phyloP scores from a whole-genome alignment of 2,329 filamentous ascomycete genomes.

The Zalaria sp. region DNA sequence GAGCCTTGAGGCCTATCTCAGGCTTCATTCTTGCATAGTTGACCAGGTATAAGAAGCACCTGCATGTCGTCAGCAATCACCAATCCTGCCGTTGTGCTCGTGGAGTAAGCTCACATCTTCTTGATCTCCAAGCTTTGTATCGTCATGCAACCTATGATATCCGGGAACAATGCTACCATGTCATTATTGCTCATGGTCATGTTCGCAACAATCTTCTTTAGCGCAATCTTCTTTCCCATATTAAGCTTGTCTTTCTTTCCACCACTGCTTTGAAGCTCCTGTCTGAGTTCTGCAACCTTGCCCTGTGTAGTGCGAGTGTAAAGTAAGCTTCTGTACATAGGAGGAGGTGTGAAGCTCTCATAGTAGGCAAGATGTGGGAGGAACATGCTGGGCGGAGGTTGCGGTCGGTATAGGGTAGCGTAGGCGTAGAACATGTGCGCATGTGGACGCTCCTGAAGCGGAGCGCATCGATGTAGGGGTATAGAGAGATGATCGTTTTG shows the following conservation, averaged over 20 bases:
- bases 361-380: constrained; percentile 18
- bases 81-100: neutral
- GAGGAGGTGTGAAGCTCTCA: constrained; percentile 18
- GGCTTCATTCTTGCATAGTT: constrained; percentile 94
- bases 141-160: constrained; percentile 91
- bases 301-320: constrained; percentile 51
- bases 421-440: neutral
- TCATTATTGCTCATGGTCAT: constrained; percentile 99
- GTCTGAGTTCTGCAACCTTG: constrained; percentile 93
- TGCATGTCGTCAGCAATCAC: constrained; percentile 22
- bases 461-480: neutral
- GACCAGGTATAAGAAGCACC: constrained; percentile 95
- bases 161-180: constrained; percentile 93
- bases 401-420: neutral
- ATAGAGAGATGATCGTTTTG: neutral
- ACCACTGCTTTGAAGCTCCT: constrained; percentile 63
- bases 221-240: constrained; percentile 85
- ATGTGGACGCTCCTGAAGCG: neutral
- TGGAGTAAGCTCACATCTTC: constrained; percentile 63
- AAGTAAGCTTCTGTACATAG: constrained; percentile 30
- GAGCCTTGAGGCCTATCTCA: constrained; percentile 82
- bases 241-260: constrained; percentile 98
- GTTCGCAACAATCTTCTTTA: constrained; percentile 99
- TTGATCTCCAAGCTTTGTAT: constrained; percentile 94
- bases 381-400: constrained; percentile 18